Base-by-base conservation (phyloP, 2,329 filamentous ascomycete species). In the Diaporthe vexans region DNA sequence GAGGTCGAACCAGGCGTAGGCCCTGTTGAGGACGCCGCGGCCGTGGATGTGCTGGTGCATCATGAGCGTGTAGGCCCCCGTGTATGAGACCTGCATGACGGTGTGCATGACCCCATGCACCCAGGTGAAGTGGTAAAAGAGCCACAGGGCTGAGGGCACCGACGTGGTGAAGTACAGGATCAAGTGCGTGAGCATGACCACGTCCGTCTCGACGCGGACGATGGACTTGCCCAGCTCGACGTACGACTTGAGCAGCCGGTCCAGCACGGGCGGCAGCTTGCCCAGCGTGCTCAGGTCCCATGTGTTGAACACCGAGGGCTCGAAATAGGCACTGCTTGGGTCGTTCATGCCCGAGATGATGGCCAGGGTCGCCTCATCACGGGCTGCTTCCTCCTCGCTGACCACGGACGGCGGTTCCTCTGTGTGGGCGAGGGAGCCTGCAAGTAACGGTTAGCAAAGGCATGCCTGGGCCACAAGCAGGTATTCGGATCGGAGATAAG, bases 21-120 rank as follows among this genome's bases (percentile, higher is more conserved):
- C 81, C 78, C 89, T 89, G 33, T 86, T 83, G 48, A 95, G 83
- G 4, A 95, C 86, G 21, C 94, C 94, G 59, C 91, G 88, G 85
- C 91, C 91, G 81, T 96, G 94, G 78, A 96, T 95, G 81, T 96
- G 94, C 79, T 96, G 94, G 79, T 96, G 94, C 88, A 94, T 94
- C 89, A 96, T 91, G 51, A 96, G 86, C 0, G 94, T 96, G 83
- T 94, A 96, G 1, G 91, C 86, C 10, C 94, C 94, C 70, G 91
- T 89, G 79, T 92, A 95, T 80, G 88, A 93, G 46, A 89, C 83
- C 78, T 93, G 91, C 86, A 94, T 91, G 13, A 89, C 79, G 71
- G 88, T 85, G 79, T 96, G 94, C 37, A 91, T 77, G 21, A 94
- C 77, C 13, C 88, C 94, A 81, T 95, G 94, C 51, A 89, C 77